Evolutionary conservation across 1,284 basidiomycete genomes (phyloP), one percentile per base, ranked within the genome.

Genomic region (Malassezia sympodialis): DNA sequence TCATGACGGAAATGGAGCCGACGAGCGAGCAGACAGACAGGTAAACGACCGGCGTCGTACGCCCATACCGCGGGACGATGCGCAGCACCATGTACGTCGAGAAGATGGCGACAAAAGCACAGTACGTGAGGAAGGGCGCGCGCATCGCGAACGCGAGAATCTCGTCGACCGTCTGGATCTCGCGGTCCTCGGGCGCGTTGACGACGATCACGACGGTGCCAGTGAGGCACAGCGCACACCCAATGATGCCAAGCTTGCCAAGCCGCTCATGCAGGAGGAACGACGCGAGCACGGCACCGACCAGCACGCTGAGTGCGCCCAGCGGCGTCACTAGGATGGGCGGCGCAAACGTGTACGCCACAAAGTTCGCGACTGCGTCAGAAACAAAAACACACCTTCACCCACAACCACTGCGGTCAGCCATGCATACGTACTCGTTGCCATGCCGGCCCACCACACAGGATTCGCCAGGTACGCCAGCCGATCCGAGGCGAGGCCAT

Each of bases 361-460:
- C 90, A 77, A 98, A 99, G 78, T 99, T 99, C 65, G 90, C 91
- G 54, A 94, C 91, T 94, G 47, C 37, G 49, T 32, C 2, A 42
- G 23, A 30, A 17, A 24, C 24, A 14, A 15, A 1, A 11, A 45
- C 51, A 1, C 46, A 59, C 51, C 57, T 39, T 69, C 72, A 41
- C 72, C 72, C 28, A 74, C 69, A 43, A 74, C 67, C 72, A 74
- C 51, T 60, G 51, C n/a, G 31, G 49, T 27, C 10, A 40, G 4
- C 10, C 12, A 26, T 30, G 39, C 27, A 23, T 17, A 40, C 89
- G 78, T 76, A 94, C 90, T 82, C 15, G 88, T 93, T 30, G 83
- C 80, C 80, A 96, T 94, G 43, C 93, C 93, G 4, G 86, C 86
- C 94, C 93, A 98, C 93, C 94, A 98, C 67, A 94, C 86, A 28